Base-by-base conservation (phyloP, 768 basidiomycete species). In the Mycena filopes region DNA sequence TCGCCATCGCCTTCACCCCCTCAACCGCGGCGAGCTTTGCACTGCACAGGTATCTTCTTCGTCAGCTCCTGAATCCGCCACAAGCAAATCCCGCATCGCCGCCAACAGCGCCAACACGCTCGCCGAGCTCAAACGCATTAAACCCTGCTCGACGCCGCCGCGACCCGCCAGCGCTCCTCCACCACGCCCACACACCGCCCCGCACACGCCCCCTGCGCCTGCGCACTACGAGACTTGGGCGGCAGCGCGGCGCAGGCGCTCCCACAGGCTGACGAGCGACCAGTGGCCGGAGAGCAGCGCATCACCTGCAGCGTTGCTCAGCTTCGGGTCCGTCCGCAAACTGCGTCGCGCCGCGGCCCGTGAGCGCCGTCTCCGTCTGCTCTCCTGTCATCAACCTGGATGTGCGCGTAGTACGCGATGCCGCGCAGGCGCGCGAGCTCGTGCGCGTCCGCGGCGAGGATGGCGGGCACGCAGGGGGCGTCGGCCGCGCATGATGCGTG, bases 391-490 rank as follows among this genome's bases (percentile, higher is more conserved):
- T 77, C n/a, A 29, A 75, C 76, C 47, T 80, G 78, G 2, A 81
- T 65, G 50, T 81, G 77, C 10, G 69, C 45, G 61, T 80, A 83
- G 67, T 82, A 82, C 31, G 81, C 77, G 15, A 75, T 65, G 28
- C 81, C 82, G n/a, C 72, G 71, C 10, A 82, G 73, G 9, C 66
- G 68, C 18, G 63, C 28, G 7, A 82, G 66, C 25, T 76, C 72
- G 58, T 78, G 68, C 25, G 63, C 66, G 65, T 82, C 80, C 1
- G 79, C 78, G 11, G 72, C 72, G 28, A 77, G 71, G 53, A 83
- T 78, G 4, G 82, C 81, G 11, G 81, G 79, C 3, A 79, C 76
- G 13, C 78, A 74, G 4, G 81, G 78, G 9, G 76, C 74, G 38
- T 72, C 74, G 54, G n/a, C 72, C 73, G 42, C 60, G 70, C 36